Percentiles rank a stretch among this genome's conserved stretches.
Conservation (phyloP, 257 asterid genomes). For the Mentha longifolia region DNA sequence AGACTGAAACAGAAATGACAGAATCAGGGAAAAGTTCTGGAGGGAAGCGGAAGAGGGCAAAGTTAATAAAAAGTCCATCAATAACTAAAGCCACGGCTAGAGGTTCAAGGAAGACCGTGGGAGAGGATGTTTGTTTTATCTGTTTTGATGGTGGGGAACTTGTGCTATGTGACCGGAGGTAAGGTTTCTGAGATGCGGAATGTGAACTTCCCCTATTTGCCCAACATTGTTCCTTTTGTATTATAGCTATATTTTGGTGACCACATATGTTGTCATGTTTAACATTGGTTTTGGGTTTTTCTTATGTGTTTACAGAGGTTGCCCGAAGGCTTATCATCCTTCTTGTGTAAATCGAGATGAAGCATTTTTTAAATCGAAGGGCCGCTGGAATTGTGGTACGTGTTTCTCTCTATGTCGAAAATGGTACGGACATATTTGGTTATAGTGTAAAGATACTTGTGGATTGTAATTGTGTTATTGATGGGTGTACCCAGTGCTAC, state of each 20-base stretch:
- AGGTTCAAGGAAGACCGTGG: constrained; percentile 60
- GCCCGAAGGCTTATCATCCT: constrained; percentile 97
- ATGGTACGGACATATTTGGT: background rate
- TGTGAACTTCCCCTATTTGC: constrained; percentile 10
- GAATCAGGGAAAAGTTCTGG: constrained; percentile 63
- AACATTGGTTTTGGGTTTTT: constrained; percentile 23
- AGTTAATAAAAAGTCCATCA: constrained; percentile 49
- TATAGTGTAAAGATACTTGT: constrained; percentile 8
- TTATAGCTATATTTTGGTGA: constrained; percentile 1
- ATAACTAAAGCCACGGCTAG: constrained; percentile 49
- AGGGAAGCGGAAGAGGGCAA: constrained; percentile 81
- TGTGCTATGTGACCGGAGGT: constrained; percentile 92
- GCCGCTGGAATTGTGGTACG: constrained; percentile 98
- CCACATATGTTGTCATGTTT: constrained; percentile 7
- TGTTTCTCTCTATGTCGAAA: constrained; percentile 16
- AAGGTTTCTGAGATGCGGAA: constrained; percentile 32
- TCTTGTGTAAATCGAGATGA: constrained; percentile 91
- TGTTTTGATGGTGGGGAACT: constrained; percentile 99
- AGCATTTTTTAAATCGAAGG: constrained; percentile 86
- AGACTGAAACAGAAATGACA: constrained; percentile 66
- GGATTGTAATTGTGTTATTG: constrained; percentile 1
- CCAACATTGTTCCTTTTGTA: background rate
- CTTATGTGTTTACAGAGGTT: constrained; percentile 67
- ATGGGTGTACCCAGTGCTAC: constrained; percentile 11
- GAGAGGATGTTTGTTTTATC: constrained; percentile 94